Evolutionary conservation across 148 eudicot genomes (phyloP).

Genomic region (Vaccinium macrocarpon): DNA sequence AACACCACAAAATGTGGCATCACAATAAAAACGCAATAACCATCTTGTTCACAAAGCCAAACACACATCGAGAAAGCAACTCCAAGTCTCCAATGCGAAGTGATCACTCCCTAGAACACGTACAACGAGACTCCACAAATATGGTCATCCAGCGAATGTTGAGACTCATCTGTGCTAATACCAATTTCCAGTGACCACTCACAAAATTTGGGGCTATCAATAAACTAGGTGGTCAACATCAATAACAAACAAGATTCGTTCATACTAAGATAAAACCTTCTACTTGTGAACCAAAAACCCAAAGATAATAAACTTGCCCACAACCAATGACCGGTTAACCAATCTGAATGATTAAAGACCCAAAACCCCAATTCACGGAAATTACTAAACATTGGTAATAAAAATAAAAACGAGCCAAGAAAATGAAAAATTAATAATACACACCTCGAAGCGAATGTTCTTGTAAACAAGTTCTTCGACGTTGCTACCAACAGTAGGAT

Average conservation of each 20-base stretch:
- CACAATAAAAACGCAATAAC: background rate
- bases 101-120: background rate
- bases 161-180: background rate
- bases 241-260: background rate
- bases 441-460: constrained; percentile 89
- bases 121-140: background rate
- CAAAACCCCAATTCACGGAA: background rate
- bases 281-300: too few relatives aligned
- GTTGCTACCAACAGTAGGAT: constrained; percentile 99
- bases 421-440: background rate
- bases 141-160: background rate
- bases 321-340: background rate
- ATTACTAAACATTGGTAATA: background rate
- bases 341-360: background rate
- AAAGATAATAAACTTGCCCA: background rate
- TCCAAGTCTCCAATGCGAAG: background rate
- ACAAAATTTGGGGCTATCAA: background rate
- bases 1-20: background rate
- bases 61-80: background rate
- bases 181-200: background rate
- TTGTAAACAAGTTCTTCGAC: constrained; percentile 97
- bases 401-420: background rate
- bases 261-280: background rate
- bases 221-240: background rate
- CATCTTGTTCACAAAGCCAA: background rate